Percentiles rank a stretch among this genome's conserved stretches.
Conservation (phyloP, 148 eudicot genomes). For the Silene conica region DNA sequence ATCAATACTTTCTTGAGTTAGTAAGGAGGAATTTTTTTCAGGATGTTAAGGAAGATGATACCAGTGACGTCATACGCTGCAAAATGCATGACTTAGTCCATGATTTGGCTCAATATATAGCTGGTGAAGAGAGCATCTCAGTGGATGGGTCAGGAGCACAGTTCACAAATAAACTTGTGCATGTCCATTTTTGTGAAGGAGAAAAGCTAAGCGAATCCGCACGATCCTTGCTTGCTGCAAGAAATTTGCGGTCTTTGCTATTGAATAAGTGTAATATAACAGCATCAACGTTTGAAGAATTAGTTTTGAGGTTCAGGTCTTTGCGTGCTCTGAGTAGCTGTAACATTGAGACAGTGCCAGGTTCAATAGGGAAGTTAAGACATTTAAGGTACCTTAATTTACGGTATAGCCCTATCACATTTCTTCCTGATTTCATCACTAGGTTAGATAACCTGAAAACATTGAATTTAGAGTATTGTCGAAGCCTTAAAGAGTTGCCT, state of each 20-base stretch:
- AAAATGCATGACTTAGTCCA: conserved; percentile 24
- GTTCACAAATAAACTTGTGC: not conserved
- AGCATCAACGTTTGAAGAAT: not conserved
- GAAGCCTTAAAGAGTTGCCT: not conserved
- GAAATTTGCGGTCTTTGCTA: conserved; percentile 1
- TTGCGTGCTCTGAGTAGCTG: conserved; percentile 15
- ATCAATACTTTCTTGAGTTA: conserved; percentile 4
- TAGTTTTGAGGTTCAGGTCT: not conserved
- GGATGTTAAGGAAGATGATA: not conserved
- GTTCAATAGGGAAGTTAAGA: not conserved
- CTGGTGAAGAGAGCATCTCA: conserved; percentile 18
- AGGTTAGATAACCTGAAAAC: conserved; percentile 14
- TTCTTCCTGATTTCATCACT: conserved; percentile 8
- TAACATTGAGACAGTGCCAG: not conserved
- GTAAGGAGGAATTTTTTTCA: not conserved
- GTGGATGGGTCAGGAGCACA: not conserved
- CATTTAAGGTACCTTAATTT: conserved; percentile 23
- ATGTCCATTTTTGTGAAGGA: not conserved
- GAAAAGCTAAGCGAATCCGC: not conserved
- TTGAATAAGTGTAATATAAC: not conserved
- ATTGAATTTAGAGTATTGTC: not conserved
- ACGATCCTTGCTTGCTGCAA: not conserved
- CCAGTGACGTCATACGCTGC: not conserved
- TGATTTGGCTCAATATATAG: conserved; percentile 12
- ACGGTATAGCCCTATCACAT: not conserved